A percentile compares a stretch with the other conserved stretches of the same genome.
Conservation (phyloP, 441 rosid species). For the Geranium incanum region DNA sequence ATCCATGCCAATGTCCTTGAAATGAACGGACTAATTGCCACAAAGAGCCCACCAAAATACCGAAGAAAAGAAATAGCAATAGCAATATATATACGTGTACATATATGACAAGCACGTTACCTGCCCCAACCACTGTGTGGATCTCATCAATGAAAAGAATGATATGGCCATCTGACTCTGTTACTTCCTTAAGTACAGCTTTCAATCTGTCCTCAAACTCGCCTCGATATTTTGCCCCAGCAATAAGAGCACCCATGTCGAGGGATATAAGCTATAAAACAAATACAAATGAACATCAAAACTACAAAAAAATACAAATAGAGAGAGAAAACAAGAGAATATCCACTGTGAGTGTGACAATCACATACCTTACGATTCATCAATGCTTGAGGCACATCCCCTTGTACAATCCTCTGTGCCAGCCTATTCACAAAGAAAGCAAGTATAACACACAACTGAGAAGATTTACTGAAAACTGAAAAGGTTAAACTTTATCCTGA, state of each 20-base stretch:
- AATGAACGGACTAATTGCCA: background rate
- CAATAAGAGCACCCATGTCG: conserved; percentile 94
- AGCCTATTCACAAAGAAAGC: conserved; percentile 47
- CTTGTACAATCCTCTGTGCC: conserved; percentile 95
- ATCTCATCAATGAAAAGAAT: conserved; percentile 93
- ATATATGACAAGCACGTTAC: conserved; percentile 12
- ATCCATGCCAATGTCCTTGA: background rate
- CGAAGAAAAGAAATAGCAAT: background rate
- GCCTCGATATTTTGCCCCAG: conserved; percentile 96
- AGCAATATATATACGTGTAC: background rate
- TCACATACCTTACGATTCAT: conserved; percentile 81
- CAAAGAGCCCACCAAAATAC: background rate
- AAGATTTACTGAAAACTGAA: background rate
- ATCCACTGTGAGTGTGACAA: background rate
- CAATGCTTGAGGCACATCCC: conserved; percentile 98
- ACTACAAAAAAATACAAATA: background rate
- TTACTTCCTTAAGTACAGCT: conserved; percentile 83
- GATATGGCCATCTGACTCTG: conserved; percentile 58
- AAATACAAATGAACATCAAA: background rate
- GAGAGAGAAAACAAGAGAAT: background rate
- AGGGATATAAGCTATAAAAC: conserved; percentile 65
- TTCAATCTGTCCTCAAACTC: conserved; percentile 91
- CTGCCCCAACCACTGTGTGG: conserved; percentile 93
- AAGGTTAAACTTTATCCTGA: background rate
- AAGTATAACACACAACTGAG: background rate